Base-by-base conservation (phyloP, 169 alveolate species). In the Plasmodium gonderi region DNA sequence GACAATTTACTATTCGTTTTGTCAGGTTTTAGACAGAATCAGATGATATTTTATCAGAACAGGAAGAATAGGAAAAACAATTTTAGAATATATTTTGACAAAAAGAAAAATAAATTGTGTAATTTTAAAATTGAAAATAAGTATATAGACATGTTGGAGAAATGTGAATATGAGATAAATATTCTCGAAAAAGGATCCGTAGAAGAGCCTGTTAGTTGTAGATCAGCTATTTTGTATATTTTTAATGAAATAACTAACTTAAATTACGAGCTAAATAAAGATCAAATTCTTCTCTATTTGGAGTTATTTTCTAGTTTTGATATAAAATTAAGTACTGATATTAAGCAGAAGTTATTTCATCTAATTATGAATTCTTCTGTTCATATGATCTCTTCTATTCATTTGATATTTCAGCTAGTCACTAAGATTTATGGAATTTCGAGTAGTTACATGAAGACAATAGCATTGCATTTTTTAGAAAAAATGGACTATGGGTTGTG, bases 111-210 rank as follows among this genome's bases (percentile, higher is more conserved):
- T 49, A 78, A 90, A 60, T 26, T 90, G 40, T 38, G 45, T 40
- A 90, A 90, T 78, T 90, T 77, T 47, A 90, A 90, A 33, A 65
- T 90, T 29, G 94, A 78, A 60, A 90, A 90, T 78, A 90, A 90
- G 80, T 78, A 65, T 79, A 65, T 77, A 2, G 94, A 90, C 26
- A 69, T 90, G 74, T 20, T 79, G 49, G 91, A 90, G 40, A 78
- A 65, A 40, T 78, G 60, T 20, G 82, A 90, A 11, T 45, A 90
- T 90, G 90, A 90, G 14, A n/a, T 77, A 69, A 90, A 90, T 17
- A 3, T 51, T 40, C 36, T 87, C 12, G 75, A 42, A 11, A 40
- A 64, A 23, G 74, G 49, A 26, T 17, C 33, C 20, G 20, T 5
- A 4, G 17, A 77, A 77, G 72, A 60, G n/a, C 90, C 94, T 23